A percentile compares a stretch with the other conserved stretches of the same genome.
Conservation (phyloP, 148 eudicot species). For the Dysphania ambrosioides region DNA sequence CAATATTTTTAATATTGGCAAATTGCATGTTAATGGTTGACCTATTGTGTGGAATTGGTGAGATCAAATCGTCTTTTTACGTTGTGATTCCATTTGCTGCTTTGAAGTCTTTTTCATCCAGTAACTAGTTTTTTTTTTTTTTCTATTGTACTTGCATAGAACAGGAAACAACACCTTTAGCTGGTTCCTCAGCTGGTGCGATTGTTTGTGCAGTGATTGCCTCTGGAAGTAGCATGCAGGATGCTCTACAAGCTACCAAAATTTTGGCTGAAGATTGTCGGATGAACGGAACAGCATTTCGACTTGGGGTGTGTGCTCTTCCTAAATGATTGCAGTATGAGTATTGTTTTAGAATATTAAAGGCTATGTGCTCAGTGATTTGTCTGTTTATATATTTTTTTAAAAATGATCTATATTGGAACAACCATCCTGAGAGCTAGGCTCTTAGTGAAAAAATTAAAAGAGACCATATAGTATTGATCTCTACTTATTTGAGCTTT, state of each 20-base stretch:
- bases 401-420: not conserved
- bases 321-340: not conserved
- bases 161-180: slow-evolving; percentile 94
- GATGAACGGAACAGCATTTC: slow-evolving; percentile 78
- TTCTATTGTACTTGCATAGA: slow-evolving; percentile 29
- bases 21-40: no score
- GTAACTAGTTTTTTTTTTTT: slow-evolving; percentile 23
- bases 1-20: not conserved
- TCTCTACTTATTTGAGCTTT: not conserved
- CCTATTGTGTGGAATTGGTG: no score
- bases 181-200: slow-evolving; percentile 99
- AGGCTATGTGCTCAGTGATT: not conserved
- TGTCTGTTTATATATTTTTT: not conserved
- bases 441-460: no score
- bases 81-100: not conserved
- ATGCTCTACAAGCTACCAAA: slow-evolving; percentile 78
- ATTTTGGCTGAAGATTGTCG: slow-evolving; percentile 89
- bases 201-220: slow-evolving; percentile 94
- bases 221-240: slow-evolving; percentile 83
- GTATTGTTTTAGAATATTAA: not conserved
- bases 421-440: not conserved
- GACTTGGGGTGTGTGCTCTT: slow-evolving; percentile 68
- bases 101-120: slow-evolving; percentile 3
- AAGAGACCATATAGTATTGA: no score
- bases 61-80: not conserved